phyloP scores from a whole-genome alignment of 208 protist genomes.

The Trypanosoma rangeli region DNA sequence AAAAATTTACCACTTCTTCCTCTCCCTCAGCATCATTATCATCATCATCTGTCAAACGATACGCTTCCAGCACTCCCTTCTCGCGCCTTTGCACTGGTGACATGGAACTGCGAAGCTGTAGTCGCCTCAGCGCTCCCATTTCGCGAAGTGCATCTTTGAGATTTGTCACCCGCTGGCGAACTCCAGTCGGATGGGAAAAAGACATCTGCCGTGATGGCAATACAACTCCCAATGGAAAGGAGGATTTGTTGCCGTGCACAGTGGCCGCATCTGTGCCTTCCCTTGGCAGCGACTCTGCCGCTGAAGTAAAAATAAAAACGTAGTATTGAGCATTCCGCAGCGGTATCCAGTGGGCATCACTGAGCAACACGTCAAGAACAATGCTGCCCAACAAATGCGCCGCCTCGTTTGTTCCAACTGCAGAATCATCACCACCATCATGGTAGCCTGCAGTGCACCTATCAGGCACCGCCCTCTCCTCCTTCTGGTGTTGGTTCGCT shows the following conservation, averaged over 20 bases:
- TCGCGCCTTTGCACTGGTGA: background rate
- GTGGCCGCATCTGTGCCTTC: background rate
- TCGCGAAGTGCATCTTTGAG: conserved; percentile 28
- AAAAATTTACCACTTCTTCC: conserved; percentile 5
- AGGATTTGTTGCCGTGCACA: background rate
- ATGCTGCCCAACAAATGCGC: conserved; percentile 25
- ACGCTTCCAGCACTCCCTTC: conserved; percentile 4
- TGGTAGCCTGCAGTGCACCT: background rate
- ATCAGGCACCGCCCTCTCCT: background rate
- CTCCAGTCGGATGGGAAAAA: conserved; percentile 19
- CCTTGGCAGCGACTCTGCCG: background rate
- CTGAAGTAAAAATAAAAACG: conserved; percentile 12
- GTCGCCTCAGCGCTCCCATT: conserved; percentile 19
- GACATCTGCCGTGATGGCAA: conserved; percentile 29
- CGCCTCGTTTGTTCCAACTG: background rate
- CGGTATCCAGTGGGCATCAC: conserved; percentile 12
- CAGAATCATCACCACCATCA: background rate
- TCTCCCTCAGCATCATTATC: conserved; percentile 8
- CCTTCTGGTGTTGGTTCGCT: background rate
- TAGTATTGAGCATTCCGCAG: conserved; percentile 24
- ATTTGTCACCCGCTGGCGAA: conserved; percentile 31
- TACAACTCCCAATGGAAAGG: conserved; percentile 24
- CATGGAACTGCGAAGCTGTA: conserved; percentile 12
- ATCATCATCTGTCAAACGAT: conserved; percentile 1
- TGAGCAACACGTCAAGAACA: conserved; percentile 25